phyloP scores from a whole-genome alignment of 2,329 filamentous ascomycete species.

The Dothideomycetidae sp. region DNA sequence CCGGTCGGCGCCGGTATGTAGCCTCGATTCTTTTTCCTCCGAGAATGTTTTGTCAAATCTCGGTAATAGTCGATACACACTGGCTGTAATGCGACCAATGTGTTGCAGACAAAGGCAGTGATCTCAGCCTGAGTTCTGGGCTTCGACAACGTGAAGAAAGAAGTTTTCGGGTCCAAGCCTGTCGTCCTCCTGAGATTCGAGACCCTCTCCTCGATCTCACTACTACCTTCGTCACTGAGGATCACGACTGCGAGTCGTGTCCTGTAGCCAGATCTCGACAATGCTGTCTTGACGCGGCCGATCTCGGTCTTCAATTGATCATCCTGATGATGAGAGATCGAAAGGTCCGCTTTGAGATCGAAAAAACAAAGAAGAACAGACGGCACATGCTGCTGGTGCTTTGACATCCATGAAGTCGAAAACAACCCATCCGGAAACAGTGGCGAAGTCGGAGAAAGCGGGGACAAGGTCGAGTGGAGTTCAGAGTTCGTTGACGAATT shows the following conservation, averaged over 20 bases:
- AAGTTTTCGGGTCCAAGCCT: conserved; percentile 65
- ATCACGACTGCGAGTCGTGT: conserved; percentile 64
- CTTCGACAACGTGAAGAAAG: conserved; percentile 67
- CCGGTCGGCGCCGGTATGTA: conserved; percentile 66
- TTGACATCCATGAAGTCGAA: conserved; percentile 67
- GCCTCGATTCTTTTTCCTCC: conserved; percentile 73
- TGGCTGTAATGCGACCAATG: conserved; percentile 59
- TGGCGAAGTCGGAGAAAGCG: conserved; percentile 65
- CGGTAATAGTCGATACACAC: conserved; percentile 79
- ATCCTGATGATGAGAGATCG: conserved; percentile 64
- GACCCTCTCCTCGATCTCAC: conserved; percentile 56
- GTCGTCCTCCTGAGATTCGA: conserved; percentile 66
- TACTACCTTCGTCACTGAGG: conserved; percentile 53
- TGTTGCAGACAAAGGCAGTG: conserved; percentile 55
- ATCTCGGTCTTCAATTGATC: conserved; percentile 82
- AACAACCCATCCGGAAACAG: conserved; percentile 85
- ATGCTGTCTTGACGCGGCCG: conserved; percentile 54
- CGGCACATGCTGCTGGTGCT: conserved; percentile 75
- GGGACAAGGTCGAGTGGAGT: conserved; percentile 86
- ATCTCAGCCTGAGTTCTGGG: conserved; percentile 58
- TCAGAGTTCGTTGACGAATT: conserved; percentile 27
- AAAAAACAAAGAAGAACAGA: conserved; percentile 73
- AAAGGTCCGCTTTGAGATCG: conserved; percentile 55
- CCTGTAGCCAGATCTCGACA: conserved; percentile 60
- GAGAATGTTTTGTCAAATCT: conserved; percentile 80